phyloP scores from a whole-genome alignment of 2,329 filamentous ascomycete species.

The Paracamarosporium sp. region DNA sequence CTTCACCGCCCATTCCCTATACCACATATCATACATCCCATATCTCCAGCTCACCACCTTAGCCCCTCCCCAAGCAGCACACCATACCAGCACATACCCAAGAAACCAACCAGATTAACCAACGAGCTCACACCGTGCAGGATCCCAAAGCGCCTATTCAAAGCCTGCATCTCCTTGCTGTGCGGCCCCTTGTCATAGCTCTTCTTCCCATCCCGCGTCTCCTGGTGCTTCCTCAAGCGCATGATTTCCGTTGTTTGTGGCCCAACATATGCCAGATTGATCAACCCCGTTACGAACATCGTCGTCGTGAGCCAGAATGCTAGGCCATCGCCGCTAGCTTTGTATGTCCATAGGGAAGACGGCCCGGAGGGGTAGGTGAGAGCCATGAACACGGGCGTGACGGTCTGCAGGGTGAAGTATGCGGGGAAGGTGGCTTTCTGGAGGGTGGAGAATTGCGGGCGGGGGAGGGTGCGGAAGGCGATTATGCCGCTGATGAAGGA shows the following conservation, averaged over 20 bases:
- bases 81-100: constrained; percentile 78
- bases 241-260: constrained; percentile 79
- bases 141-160: constrained; percentile 66
- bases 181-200: constrained; percentile 81
- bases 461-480: constrained; percentile 77
- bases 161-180: constrained; percentile 78
- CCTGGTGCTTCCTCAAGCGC: constrained; percentile 78
- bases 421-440: constrained; percentile 81
- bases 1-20: not conserved
- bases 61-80: constrained; percentile 72
- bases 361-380: constrained; percentile 72
- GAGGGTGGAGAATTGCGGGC: constrained; percentile 80
- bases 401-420: constrained; percentile 86
- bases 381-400: constrained; percentile 73
- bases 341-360: constrained; percentile 11
- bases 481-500: constrained; percentile 78
- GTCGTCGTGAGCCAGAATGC: constrained; percentile 66
- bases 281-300: constrained; percentile 72
- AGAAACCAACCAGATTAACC: constrained; percentile 75
- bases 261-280: constrained; percentile 75
- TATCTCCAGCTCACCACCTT: constrained; percentile 16
- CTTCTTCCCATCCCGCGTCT: constrained; percentile 88
- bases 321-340: constrained; percentile 22
- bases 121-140: constrained; percentile 84
- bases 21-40: not conserved